Percentiles rank a stretch among this genome's conserved stretches.
Conservation (phyloP, 345 rosid species). For the Melaleuca alternifolia region DNA sequence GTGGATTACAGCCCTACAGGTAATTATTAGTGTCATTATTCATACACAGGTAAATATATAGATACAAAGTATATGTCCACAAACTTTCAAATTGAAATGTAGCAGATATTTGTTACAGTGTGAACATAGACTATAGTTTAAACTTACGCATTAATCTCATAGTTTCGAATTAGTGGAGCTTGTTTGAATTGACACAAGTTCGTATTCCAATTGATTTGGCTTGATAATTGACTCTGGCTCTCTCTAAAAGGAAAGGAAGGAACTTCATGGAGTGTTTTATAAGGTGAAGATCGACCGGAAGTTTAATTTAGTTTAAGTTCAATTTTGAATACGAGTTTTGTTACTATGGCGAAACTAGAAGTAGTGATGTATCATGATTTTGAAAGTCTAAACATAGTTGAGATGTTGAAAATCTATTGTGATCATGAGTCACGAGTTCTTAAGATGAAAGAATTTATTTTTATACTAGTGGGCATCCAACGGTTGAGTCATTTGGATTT, state of each 20-base stretch:
- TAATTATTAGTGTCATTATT: not conserved
- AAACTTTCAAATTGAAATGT: not conserved
- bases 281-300: not conserved
- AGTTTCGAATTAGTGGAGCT: rapidly evolving
- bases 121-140: not conserved
- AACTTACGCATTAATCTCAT: not conserved
- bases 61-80: no score
- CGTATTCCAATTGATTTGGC: not conserved
- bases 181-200: not conserved
- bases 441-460: not conserved
- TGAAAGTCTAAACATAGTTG: not conserved
- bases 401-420: not conserved
- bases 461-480: not conserved
- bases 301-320: not conserved
- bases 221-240: not conserved
- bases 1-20: not conserved
- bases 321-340: not conserved
- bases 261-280: not conserved
- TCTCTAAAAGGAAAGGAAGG: not conserved
- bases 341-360: not conserved
- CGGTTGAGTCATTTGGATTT: not conserved
- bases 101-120: not conserved
- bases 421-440: not conserved
- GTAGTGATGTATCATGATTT: no score
- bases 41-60: no score